Evolutionary conservation across 2,329 filamentous ascomycete species (phyloP).

Genomic region (Penicillium sp.): DNA sequence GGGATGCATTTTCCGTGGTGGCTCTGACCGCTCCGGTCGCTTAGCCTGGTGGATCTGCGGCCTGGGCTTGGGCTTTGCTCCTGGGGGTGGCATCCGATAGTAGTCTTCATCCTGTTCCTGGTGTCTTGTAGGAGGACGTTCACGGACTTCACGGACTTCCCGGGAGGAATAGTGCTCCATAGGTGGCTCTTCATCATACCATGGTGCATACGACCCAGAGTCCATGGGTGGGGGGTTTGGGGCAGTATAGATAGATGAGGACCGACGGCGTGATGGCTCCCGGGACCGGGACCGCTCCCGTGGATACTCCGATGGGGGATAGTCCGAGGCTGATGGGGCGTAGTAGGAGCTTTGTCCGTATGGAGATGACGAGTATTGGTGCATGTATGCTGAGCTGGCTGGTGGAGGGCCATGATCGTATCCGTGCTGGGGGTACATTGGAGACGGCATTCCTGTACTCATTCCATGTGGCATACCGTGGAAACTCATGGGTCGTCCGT

Average conservation of each 20-base stretch:
- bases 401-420: constrained; percentile 40
- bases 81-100: constrained; percentile 44
- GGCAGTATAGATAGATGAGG: constrained; percentile 33
- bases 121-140: constrained; percentile 30
- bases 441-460: constrained; percentile 23
- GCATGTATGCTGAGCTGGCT: constrained; percentile 38
- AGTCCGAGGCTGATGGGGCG: constrained; percentile 29
- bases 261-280: constrained; percentile 34
- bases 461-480: constrained; percentile 37
- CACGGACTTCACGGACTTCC: constrained; percentile 31
- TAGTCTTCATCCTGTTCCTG: constrained; percentile 41
- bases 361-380: constrained; percentile 33
- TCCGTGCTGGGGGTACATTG: constrained; percentile 26
- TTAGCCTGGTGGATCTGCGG: constrained; percentile 38
- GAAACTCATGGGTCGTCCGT: constrained; percentile 39
- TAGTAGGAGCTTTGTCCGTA: constrained; percentile 33
- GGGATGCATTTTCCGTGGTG: constrained; percentile 15
- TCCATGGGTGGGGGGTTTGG: constrained; percentile 33
- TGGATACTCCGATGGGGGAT: constrained; percentile 28
- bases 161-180: constrained; percentile 30
- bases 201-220: constrained; percentile 29
- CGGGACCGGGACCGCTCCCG: constrained; percentile 37
- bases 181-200: constrained; percentile 26
- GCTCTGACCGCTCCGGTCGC: constrained; percentile 30
- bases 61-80: constrained; percentile 28